Conservation (phyloP, 345 rosid species). For the Melaleuca quinquenervia region DNA sequence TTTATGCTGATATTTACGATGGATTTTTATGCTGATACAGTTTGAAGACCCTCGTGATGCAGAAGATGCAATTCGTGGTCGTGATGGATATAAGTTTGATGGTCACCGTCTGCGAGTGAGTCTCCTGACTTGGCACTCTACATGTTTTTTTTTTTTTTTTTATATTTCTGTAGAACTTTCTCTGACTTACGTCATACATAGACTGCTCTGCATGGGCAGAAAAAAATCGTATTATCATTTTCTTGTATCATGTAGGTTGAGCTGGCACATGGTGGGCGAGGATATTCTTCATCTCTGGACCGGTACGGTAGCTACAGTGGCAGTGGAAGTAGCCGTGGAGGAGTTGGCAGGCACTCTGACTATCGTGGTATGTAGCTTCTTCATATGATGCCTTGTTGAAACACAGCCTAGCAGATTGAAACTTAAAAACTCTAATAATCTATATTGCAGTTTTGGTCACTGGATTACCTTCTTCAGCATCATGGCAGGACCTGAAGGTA, state of each 20-base stretch:
- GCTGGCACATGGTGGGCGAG: conserved; percentile 82
- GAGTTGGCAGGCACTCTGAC: conserved; percentile 71
- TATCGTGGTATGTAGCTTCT: conserved; percentile 59
- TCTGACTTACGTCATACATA: not conserved
- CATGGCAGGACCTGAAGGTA: conserved; percentile 99
- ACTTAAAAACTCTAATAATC: not conserved
- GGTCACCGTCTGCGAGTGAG: conserved; percentile 72
- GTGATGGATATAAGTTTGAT: conserved; percentile 92
- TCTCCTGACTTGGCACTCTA: not conserved
- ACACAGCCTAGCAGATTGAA: not conserved
- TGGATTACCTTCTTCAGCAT: conserved; percentile 92
- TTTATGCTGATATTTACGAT: not conserved
- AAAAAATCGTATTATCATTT: not conserved
- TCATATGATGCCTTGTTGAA: not conserved
- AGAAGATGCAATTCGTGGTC: conserved; percentile 80
- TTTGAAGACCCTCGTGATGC: conserved; percentile 95
- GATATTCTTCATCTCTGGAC: conserved; percentile 64
- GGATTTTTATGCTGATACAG: conserved; percentile 15
- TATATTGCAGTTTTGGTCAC: conserved; percentile 59
- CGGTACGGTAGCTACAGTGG: conserved; percentile 60
- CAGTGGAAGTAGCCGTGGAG: conserved; percentile 54
- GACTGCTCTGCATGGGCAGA: not conserved
- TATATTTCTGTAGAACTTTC: not conserved
- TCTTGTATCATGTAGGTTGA: conserved; percentile 50
- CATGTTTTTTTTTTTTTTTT: not conserved